Evolutionary conservation across 2,329 filamentous ascomycete species (phyloP).

Genomic region (Curvularia lunata): DNA sequence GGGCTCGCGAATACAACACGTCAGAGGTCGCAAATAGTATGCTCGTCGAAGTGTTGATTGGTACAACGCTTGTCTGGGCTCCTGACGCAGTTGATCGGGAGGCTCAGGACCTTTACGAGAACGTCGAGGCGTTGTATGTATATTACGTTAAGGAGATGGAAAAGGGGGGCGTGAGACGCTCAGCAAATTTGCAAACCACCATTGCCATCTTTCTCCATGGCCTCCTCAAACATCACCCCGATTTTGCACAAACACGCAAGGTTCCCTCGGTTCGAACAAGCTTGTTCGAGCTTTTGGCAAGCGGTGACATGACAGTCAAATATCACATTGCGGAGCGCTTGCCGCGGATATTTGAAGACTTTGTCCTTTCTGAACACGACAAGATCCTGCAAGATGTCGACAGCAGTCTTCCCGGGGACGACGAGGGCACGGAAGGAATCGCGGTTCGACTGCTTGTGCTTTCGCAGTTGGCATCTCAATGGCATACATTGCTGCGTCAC

Average conservation of each 20-base stretch:
- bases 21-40: constrained; percentile 49
- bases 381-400: constrained; percentile 84
- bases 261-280: constrained; percentile 71
- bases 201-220: constrained; percentile 73
- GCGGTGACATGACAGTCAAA: constrained; percentile 73
- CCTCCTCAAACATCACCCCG: constrained; percentile 69
- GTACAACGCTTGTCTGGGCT: constrained; percentile 37
- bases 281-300: constrained; percentile 73
- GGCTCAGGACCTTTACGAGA: constrained; percentile 59
- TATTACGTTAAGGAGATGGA: constrained; percentile 75
- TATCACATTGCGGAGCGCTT: constrained; percentile 74
- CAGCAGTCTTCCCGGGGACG: constrained; percentile 75
- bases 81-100: constrained; percentile 33
- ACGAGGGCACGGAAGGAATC: constrained; percentile 78
- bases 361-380: constrained; percentile 82
- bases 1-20: constrained; percentile 46
- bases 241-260: constrained; percentile 67
- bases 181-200: constrained; percentile 69
- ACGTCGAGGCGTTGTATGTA: constrained; percentile 77
- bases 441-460: constrained; percentile 80
- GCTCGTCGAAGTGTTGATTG: constrained; percentile 43
- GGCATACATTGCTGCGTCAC: constrained; percentile 84
- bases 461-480: constrained; percentile 76
- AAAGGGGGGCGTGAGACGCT: constrained; percentile 68
- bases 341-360: constrained; percentile 78